Conservation (phyloP, 495 filamentous ascomycete genomes). For the Neurospora sp. region DNA sequence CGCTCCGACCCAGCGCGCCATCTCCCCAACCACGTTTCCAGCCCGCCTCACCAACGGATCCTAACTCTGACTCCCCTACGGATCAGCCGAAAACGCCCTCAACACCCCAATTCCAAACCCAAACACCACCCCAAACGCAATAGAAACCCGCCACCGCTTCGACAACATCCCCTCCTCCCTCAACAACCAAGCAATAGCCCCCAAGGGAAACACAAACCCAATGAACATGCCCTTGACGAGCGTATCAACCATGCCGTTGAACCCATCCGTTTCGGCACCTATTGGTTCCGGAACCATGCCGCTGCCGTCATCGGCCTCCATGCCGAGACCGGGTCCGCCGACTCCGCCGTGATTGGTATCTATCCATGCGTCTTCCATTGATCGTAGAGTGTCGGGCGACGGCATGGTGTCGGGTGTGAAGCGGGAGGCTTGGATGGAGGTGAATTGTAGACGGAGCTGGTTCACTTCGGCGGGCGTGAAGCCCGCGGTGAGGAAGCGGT, state of each 20-base stretch:
- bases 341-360: constrained; percentile 51
- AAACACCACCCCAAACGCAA: constrained; percentile 64
- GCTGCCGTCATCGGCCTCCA: constrained; percentile 24
- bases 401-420: constrained; percentile 85
- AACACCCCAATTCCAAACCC: constrained; percentile 32
- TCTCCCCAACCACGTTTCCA: background rate
- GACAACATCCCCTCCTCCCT: constrained; percentile 86
- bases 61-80: constrained; percentile 9
- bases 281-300: constrained; percentile 11
- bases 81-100: constrained; percentile 23
- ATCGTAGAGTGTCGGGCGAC: constrained; percentile 38
- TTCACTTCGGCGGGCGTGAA: constrained; percentile 76
- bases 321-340: constrained; percentile 24
- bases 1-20: background rate
- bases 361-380: constrained; percentile 87
- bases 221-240: constrained; percentile 80
- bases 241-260: constrained; percentile 56
- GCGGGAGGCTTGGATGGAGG: constrained; percentile 61
- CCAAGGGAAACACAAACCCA: constrained; percentile 91
- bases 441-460: constrained; percentile 74
- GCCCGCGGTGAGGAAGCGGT: constrained; percentile 67
- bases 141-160: constrained; percentile 69
- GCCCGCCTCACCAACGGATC: background rate
- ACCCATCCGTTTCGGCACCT: constrained; percentile 28
- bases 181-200: constrained; percentile 71